phyloP scores from a whole-genome alignment of 2,329 filamentous ascomycete genomes.

The Juglanconis juglandina region DNA sequence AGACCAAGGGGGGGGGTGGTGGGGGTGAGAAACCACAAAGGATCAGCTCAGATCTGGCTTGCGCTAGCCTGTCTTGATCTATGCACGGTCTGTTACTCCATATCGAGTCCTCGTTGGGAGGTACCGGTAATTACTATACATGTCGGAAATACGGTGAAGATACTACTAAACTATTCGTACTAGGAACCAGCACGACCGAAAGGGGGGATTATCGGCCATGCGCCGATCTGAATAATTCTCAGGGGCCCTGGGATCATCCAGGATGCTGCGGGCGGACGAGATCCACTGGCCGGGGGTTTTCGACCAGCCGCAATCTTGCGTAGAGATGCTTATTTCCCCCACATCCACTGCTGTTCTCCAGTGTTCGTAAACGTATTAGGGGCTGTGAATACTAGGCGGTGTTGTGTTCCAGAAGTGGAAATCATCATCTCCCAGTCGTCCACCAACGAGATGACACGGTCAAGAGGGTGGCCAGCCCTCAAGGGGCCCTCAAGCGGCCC shows the following conservation, averaged over 20 bases:
- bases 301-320: not conserved
- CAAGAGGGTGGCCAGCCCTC: too few relatives aligned
- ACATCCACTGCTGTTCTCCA: slow-evolving; percentile 2
- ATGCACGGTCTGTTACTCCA: too few relatives aligned
- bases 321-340: slow-evolving; percentile 14
- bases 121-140: too few relatives aligned
- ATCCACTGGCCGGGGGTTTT: not conserved
- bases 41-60: too few relatives aligned
- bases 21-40: too few relatives aligned
- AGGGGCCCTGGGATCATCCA: not conserved
- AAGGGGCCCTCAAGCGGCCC: too few relatives aligned
- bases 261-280: not conserved
- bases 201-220: slow-evolving; percentile 13
- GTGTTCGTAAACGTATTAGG: not conserved
- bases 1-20: too few relatives aligned
- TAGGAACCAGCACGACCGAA: not conserved
- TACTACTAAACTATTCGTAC: too few relatives aligned
- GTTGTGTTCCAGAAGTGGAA: not conserved
- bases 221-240: slow-evolving; percentile 14
- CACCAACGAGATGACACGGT: not conserved
- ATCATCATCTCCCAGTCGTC: not conserved
- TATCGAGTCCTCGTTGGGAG: too few relatives aligned
- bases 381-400: not conserved
- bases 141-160: too few relatives aligned
- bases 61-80: too few relatives aligned